Evolutionary conservation across 495 filamentous ascomycete genomes (phyloP), one percentile per base, ranked within the genome.

Genomic region (Podospora comata): DNA sequence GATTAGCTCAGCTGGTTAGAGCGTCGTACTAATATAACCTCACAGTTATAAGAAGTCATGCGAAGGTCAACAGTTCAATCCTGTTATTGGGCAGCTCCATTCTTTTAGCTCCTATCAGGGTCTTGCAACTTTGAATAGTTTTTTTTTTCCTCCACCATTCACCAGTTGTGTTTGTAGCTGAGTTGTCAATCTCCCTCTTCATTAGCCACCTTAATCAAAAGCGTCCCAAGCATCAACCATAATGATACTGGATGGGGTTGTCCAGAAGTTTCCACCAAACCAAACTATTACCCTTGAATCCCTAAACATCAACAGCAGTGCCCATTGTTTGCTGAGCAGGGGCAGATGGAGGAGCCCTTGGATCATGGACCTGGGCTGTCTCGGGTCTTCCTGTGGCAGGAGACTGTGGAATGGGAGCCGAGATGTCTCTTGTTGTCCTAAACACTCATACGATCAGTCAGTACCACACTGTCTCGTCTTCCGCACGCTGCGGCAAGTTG

Each of bases 21-120:
- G 61, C 61, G 61, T 63, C 61, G 64, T 65, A 65, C 64, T 65
- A 65, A 65, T 65, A 65, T 65, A 26, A 58, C 53, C 32, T 28
- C 15, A 9, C 18, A 5, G 64, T 58, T 30, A 65, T 65, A 57
- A 58, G 19, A 28, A 56, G 64, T 65, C 11, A 65, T 65, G 64
- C 64, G 64, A 65, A 65, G 64, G 64, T 65, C 64, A 65, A 65
- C 64, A 65, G 64, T 65, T 65, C 64, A 65, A 65, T 65, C 64
- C 64, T 65, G 64, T 65, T 65, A 65, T 65, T 65, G 64, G 64
- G 64, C 64, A 65, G 6, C 20, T 9, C n/a, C 28, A 15, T 34
- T 63, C 16, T 39, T 32, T 44, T 32, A 23, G 23, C 1, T 23
- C 23, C 23, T 23, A 23, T 23, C 23, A 23, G 1, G 23, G 23